These are phyloP conservation scores for Pyrrhoderma noxium DNA, from an alignment of 1,284 basidiomycete species.

Conservation along the genomic window DNA sequence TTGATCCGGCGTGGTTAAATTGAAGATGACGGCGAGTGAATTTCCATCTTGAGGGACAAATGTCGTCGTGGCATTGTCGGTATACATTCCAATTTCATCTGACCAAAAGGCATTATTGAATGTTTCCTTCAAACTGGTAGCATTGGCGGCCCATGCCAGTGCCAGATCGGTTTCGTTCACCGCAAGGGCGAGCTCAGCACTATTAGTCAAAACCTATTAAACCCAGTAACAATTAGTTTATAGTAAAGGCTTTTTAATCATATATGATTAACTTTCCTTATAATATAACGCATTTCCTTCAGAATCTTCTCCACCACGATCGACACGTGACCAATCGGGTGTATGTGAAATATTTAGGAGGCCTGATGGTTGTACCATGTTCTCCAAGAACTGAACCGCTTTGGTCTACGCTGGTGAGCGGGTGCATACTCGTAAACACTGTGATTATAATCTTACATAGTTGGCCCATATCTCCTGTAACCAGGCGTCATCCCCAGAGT, in stretches of 20 bases:
- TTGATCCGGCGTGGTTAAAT: constrained; percentile 37
- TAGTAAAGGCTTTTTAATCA: no score
- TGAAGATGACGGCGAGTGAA: constrained; percentile 42
- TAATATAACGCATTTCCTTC: constrained; percentile 45
- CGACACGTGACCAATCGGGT: constrained; percentile 44
- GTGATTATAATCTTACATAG: constrained; percentile 24
- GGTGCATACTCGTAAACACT: background rate
- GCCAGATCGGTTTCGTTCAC: constrained; percentile 32
- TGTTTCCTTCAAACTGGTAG: constrained; percentile 34
- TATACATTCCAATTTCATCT: constrained; percentile 36
- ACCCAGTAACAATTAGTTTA: background rate
- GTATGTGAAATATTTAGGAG: constrained; percentile 40
- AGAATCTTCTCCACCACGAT: constrained; percentile 40
- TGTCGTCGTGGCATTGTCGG: constrained; percentile 37
- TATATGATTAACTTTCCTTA: no score
- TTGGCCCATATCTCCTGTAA: constrained; percentile 39
- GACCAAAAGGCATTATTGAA: constrained; percentile 43
- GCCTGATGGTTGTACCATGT: constrained; percentile 38
- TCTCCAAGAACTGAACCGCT: constrained; percentile 37
- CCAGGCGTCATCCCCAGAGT: constrained; percentile 40
- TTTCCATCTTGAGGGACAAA: constrained; percentile 46
- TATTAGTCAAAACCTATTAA: constrained; percentile 38
- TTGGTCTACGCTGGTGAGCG: constrained; percentile 26
- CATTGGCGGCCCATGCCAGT: constrained; percentile 33
- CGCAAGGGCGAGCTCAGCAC: constrained; percentile 37